Evolutionary conservation across 1,139 yeast species (phyloP).

Genomic region (Blastobotrys buckinghamii): DNA sequence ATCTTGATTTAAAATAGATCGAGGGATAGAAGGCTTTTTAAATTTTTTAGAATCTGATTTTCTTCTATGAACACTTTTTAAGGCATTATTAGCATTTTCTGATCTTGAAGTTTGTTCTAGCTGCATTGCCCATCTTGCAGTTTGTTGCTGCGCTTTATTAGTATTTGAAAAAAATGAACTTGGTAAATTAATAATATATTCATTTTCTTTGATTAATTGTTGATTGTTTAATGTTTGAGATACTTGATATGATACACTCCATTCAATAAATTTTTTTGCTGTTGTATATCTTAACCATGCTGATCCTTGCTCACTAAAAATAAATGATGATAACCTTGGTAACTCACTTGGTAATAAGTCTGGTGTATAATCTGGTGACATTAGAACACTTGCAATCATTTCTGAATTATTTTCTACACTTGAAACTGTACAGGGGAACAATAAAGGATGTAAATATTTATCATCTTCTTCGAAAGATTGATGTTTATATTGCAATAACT

Average conservation of each 20-base stretch:
- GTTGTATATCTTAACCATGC: slow-evolving; percentile 28
- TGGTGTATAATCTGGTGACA: slow-evolving; percentile 25
- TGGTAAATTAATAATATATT: slow-evolving; percentile 13
- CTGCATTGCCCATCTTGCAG: slow-evolving; percentile 28
- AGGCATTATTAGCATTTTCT: slow-evolving; percentile 16
- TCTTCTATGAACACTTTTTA: not conserved
- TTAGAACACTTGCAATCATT: slow-evolving; percentile 26
- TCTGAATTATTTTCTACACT: slow-evolving; percentile 20
- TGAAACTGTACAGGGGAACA: slow-evolving; percentile 21
- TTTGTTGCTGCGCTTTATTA: slow-evolving; percentile 22
- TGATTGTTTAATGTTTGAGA: slow-evolving; percentile 2
- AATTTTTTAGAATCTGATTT: slow-evolving; percentile 3
- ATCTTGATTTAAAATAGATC: slow-evolving; percentile 24
- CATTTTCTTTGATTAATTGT: not conserved
- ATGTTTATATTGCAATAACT: slow-evolving; percentile 8
- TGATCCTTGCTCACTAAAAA: slow-evolving; percentile 28
- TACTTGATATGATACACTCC: slow-evolving; percentile 19
- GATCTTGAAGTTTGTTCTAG: slow-evolving; percentile 24
- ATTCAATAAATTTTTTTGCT: slow-evolving; percentile 25
- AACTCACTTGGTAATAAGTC: slow-evolving; percentile 22
- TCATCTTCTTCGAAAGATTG: slow-evolving; percentile 1
- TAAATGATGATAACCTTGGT: slow-evolving; percentile 18
- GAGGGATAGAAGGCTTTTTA: slow-evolving; percentile 15
- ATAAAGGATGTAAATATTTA: slow-evolving; percentile 7
- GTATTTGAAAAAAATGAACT: slow-evolving; percentile 11